Evolutionary conservation across 768 basidiomycete species (phyloP).

Genomic region (Megacollybia marginata): DNA sequence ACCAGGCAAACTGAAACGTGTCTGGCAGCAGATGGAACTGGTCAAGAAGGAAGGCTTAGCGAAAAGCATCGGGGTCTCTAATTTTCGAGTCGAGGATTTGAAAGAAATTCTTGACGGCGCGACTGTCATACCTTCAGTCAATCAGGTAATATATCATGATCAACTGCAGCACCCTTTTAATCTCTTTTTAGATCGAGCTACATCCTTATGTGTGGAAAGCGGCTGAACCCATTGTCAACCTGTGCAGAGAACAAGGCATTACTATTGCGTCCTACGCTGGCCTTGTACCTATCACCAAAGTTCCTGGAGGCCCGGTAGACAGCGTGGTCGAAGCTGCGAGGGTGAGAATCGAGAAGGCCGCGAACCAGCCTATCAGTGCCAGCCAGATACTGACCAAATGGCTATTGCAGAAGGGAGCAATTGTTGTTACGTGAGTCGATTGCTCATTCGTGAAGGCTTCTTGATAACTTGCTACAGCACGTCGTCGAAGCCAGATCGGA

Average conservation of each 20-base stretch:
- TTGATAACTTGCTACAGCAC: slow-evolving; percentile 25
- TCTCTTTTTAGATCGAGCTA: slow-evolving; percentile 45
- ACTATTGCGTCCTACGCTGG: slow-evolving; percentile 59
- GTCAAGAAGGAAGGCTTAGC: slow-evolving; percentile 31
- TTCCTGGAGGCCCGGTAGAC: slow-evolving; percentile 52
- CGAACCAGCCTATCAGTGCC: slow-evolving; percentile 34
- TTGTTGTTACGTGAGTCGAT: slow-evolving; percentile 53
- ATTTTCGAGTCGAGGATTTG: slow-evolving; percentile 30
- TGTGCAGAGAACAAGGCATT: slow-evolving; percentile 49
- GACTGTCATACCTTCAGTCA: slow-evolving; percentile 20
- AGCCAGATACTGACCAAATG: slow-evolving; percentile 67
- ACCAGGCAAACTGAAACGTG: slow-evolving; percentile 19
- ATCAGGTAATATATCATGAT: slow-evolving; percentile 15
- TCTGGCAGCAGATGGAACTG: slow-evolving; percentile 37
- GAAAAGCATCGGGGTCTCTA: slow-evolving; percentile 31
- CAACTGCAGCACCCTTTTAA: background rate
- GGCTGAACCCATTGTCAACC: slow-evolving; percentile 47
- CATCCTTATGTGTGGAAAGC: slow-evolving; percentile 68
- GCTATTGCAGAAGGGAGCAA: slow-evolving; percentile 54
- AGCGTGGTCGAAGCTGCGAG: slow-evolving; percentile 43
- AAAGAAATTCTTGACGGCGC: slow-evolving; percentile 14
- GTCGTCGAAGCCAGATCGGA: slow-evolving; percentile 37
- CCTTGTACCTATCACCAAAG: slow-evolving; percentile 34
- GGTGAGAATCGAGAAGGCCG: slow-evolving; percentile 37
- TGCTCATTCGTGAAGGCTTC: background rate